Evolutionary conservation across 352 stramenopile genomes (phyloP), one percentile per base, ranked within the genome.

Genomic region (Thalassiosira livingstoniorum): DNA sequence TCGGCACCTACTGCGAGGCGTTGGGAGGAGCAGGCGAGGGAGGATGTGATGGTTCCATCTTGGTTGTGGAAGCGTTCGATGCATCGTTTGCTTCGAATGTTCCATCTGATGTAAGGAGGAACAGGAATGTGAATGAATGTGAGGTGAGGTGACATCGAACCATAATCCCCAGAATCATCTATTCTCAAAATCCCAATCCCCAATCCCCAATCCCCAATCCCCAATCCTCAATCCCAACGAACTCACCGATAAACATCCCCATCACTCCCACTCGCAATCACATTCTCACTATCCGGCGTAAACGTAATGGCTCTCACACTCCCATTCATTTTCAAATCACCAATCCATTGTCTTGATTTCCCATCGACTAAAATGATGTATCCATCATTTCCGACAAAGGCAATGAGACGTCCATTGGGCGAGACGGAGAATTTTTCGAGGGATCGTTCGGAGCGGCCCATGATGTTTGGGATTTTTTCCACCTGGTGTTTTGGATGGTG

Each of bases 201-300:
- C n/a, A n/a, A n/a, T n/a, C n/a, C n/a, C n/a, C n/a, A n/a, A n/a
- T n/a, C n/a, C n/a, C n/a, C n/a, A n/a, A n/a, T n/a, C n/a, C n/a
- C n/a, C n/a, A n/a, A n/a, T n/a, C n/a, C n/a, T n/a, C n/a, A n/a
- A n/a, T n/a, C n/a, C n/a, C n/a, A n/a, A n/a, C n/a, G n/a, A 80
- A 98, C 97, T 95, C 96, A 99, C 91, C 96, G 96, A 92, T 99
- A 99, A 23, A 99, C 92, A 61, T 98, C 94, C 69, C 97, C 97
- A 80, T 99, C 97, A 73, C 93, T 97, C 31, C 97, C 97, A 83
- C 95, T 98, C 55, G 94, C 97, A 53, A 99, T 75, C 43, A 99
- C 86, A 77, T 97, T 97, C 51, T 92, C 87, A 69, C 97, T 92
- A 86, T 99, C 96, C 15, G 96, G 87, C 25, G 93, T 96, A 87